Evolutionary conservation across 2,329 filamentous ascomycete genomes (phyloP).

Genomic region (Huntiella abstrusa): DNA sequence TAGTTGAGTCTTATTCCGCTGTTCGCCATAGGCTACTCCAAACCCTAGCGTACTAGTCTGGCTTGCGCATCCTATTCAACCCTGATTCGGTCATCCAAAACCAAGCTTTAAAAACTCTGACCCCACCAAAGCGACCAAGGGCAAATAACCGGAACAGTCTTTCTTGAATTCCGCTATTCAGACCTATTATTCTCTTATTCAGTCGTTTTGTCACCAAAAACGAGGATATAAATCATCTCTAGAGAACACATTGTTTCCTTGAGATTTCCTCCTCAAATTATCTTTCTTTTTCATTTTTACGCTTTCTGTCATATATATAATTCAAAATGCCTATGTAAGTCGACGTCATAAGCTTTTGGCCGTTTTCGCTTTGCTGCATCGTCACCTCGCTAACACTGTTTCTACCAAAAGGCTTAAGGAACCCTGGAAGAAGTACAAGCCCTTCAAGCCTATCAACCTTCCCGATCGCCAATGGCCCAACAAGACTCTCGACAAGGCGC

Average conservation of each 20-base stretch:
- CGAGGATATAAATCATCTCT: no score
- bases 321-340: conserved; percentile 10
- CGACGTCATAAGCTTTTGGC: neutral
- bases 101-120: neutral
- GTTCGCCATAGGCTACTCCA: no score
- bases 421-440: conserved; percentile 58
- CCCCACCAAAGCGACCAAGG: neutral
- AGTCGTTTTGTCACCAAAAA: no score
- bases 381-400: neutral
- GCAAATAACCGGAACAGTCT: neutral
- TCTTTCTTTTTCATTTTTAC: no score
- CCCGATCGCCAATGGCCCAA: conserved; percentile 66
- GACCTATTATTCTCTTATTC: no score
- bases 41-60: no score
- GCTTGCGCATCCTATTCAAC: no score
- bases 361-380: neutral
- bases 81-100: neutral
- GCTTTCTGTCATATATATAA: no score
- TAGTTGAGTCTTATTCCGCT: no score
- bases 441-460: conserved; percentile 39
- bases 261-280: no score
- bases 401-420: conserved; percentile 43
- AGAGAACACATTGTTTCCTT: no score
- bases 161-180: neutral
- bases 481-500: conserved; percentile 65